Evolutionary conservation across 2,329 filamentous ascomycete species (phyloP).

Genomic region (Cryphonectria nitschkei): DNA sequence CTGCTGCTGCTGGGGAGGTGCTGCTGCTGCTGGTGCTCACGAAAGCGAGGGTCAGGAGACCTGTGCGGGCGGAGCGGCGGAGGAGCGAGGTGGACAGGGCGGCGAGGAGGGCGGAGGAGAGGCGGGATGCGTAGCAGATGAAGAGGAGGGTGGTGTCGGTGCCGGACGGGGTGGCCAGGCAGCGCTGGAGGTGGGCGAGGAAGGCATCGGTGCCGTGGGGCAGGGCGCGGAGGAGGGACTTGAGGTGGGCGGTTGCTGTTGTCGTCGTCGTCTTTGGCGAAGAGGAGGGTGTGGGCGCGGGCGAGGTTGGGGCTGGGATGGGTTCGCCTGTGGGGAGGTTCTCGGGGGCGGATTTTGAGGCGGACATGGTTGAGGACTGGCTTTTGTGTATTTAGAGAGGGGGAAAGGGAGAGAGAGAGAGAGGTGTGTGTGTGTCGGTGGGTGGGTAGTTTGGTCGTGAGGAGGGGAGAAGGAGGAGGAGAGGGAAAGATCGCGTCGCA

Average conservation of each 20-base stretch:
- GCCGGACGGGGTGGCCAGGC: slow-evolving; percentile 69
- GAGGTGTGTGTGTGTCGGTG: background rate
- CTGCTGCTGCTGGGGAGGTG: slow-evolving; percentile 42
- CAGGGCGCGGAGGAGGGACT: slow-evolving; percentile 39
- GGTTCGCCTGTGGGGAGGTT: slow-evolving; percentile 44
- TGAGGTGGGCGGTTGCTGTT: background rate
- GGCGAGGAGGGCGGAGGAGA: slow-evolving; percentile 56
- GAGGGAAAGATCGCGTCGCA: background rate
- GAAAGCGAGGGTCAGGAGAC: slow-evolving; percentile 58
- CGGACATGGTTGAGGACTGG: slow-evolving; percentile 18
- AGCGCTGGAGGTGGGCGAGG: slow-evolving; percentile 60
- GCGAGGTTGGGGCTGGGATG: slow-evolving; percentile 34
- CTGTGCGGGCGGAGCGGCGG: slow-evolving; percentile 50
- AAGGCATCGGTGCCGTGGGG: slow-evolving; percentile 55
- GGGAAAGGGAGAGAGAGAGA: too few species aligned
- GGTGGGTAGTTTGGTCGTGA: background rate
- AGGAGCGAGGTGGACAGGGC: slow-evolving; percentile 61
- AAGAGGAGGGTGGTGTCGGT: slow-evolving; percentile 72
- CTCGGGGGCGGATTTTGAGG: slow-evolving; percentile 22
- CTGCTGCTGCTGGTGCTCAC: slow-evolving; percentile 39
- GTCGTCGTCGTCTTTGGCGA: background rate
- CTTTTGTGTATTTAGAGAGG: background rate
- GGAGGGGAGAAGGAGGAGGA: background rate
- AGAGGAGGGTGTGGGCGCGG: slow-evolving; percentile 34
- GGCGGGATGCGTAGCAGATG: slow-evolving; percentile 67